phyloP scores from a whole-genome alignment of 1,139 yeast species.

The Meyerozyma sp. region DNA sequence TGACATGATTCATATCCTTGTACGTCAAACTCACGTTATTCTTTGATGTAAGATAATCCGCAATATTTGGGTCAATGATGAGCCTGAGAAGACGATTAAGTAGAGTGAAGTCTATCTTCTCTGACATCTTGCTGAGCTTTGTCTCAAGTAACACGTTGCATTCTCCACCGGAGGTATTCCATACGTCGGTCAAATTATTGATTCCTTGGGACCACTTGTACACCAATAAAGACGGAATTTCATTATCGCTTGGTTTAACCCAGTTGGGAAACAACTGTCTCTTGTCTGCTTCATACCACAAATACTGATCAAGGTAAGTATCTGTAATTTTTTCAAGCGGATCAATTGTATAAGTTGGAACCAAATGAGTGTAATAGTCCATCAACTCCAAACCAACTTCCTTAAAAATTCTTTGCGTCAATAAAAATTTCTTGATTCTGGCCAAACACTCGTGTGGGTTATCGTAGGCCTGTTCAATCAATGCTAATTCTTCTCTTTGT shows the following conservation, averaged over 20 bases:
- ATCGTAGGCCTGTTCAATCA: conserved; percentile 94
- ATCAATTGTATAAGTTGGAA: conserved; percentile 84
- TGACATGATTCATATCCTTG: conserved; percentile 93
- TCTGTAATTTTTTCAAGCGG: conserved; percentile 95
- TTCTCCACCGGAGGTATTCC: conserved; percentile 75
- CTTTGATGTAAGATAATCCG: conserved; percentile 92
- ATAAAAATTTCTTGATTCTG: conserved; percentile 72
- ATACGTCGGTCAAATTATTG: conserved; percentile 69
- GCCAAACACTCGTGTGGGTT: conserved; percentile 91
- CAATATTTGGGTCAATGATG: conserved; percentile 84
- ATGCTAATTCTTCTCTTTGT: conserved; percentile 87
- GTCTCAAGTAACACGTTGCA: conserved; percentile 84
- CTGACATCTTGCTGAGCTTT: conserved; percentile 62
- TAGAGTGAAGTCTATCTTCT: conserved; percentile 82
- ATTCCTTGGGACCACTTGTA: conserved; percentile 97
- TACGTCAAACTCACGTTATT: conserved; percentile 77
- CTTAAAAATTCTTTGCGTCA: conserved; percentile 89
- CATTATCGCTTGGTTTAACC: conserved; percentile 94
- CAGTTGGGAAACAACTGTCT: conserved; percentile 88
- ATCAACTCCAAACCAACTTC: conserved; percentile 87
- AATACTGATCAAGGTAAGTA: conserved; percentile 90
- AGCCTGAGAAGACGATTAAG: conserved; percentile 76
- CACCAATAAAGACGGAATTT: conserved; percentile 84
- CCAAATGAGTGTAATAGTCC: conserved; percentile 80
- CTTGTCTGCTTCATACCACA: conserved; percentile 94